Evolutionary conservation across 768 basidiomycete genomes (phyloP).

Genomic region (Suillus cothurnatus): DNA sequence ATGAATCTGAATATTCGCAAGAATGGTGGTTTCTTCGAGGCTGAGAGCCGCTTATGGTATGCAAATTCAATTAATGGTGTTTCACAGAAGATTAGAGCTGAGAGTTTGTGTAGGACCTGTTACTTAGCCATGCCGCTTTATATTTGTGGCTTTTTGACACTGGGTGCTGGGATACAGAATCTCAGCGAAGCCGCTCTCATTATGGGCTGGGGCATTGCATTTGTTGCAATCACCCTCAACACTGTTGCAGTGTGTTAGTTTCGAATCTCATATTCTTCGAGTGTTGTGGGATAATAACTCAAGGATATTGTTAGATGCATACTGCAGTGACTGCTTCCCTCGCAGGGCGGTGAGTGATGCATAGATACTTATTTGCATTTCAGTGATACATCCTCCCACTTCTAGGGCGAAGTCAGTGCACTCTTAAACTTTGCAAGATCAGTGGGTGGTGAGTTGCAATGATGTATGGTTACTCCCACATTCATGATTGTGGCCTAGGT

Average conservation of each 20-base stretch:
- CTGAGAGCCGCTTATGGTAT: conserved; percentile 49
- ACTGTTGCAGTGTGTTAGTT: conserved; percentile 43
- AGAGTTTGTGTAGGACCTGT: conserved; percentile 29
- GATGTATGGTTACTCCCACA: neutral
- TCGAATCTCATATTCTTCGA: neutral
- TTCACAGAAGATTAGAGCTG: too few relatives aligned
- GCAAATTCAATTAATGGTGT: conserved; percentile 10
- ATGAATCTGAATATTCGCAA: conserved; percentile 45
- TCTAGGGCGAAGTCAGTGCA: conserved; percentile 38
- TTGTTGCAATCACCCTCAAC: conserved; percentile 37
- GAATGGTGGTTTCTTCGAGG: conserved; percentile 54
- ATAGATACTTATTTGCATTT: neutral
- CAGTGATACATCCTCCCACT: neutral
- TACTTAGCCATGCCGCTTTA: conserved; percentile 45
- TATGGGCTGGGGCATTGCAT: conserved; percentile 48
- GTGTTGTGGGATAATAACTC: neutral
- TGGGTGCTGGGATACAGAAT: conserved; percentile 41
- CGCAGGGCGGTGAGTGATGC: conserved; percentile 23
- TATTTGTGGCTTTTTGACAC: conserved; percentile 42
- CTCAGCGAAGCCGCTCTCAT: conserved; percentile 33
- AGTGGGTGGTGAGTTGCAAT: conserved; percentile 27
- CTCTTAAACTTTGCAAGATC: conserved; percentile 44
- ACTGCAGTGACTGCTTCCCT: conserved; percentile 42
- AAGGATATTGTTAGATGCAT: conserved; percentile 32
- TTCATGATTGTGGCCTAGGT: conserved; percentile 17